phyloP scores from a whole-genome alignment of 257 asterid species.

The Solanum medicagineum region DNA sequence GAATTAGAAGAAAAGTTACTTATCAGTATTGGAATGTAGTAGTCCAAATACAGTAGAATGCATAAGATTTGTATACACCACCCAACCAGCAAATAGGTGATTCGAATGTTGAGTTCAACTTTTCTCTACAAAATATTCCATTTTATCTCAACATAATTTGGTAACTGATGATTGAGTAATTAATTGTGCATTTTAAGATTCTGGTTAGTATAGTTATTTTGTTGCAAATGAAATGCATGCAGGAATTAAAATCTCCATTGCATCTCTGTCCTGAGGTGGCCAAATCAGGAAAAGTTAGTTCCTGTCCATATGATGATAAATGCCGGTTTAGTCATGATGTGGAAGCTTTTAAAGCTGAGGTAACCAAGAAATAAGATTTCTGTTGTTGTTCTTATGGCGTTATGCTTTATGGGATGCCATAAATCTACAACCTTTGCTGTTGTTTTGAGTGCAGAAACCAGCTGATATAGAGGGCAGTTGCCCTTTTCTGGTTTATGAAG shows the following conservation, averaged over 20 bases:
- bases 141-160: neutral
- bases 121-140: neutral
- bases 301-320: slow-evolving; percentile 52
- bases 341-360: slow-evolving; percentile 71
- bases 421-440: neutral
- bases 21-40: neutral
- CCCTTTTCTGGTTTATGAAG: slow-evolving; percentile 48
- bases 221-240: neutral
- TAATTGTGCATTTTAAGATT: neutral
- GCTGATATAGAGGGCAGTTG: slow-evolving; percentile 76
- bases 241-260: slow-evolving; percentile 65
- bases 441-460: slow-evolving; percentile 50
- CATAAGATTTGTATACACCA: neutral
- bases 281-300: slow-evolving; percentile 47
- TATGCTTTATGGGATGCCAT: neutral
- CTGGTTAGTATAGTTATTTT: neutral
- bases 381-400: neutral
- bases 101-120: neutral
- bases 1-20: neutral
- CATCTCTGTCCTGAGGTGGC: slow-evolving; percentile 83
- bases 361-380: slow-evolving; percentile 4
- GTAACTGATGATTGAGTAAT: neutral
- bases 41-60: neutral
- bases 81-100: neutral
- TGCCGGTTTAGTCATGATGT: slow-evolving; percentile 94